Conservation (phyloP, 2,329 filamentous ascomycete genomes). For the Chalaropsis ovoidea region DNA sequence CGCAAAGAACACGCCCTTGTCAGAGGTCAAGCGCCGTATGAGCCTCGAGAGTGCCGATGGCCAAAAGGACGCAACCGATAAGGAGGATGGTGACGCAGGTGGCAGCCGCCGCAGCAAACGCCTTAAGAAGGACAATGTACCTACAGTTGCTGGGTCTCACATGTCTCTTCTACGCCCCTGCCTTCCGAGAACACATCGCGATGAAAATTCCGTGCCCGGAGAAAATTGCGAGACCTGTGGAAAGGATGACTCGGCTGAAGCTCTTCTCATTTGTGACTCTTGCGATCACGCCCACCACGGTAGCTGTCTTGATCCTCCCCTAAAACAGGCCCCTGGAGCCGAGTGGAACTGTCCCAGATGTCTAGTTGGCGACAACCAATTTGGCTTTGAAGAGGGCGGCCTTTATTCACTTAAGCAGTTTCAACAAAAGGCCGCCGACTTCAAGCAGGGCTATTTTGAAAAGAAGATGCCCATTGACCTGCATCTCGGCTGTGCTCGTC, state of each 20-base stretch:
- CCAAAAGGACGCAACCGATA: slow-evolving; percentile 41
- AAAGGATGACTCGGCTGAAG: slow-evolving; percentile 60
- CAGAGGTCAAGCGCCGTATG: slow-evolving; percentile 64
- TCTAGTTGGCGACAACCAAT: slow-evolving; percentile 90
- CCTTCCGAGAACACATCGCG: slow-evolving; percentile 54
- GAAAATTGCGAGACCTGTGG: slow-evolving; percentile 81
- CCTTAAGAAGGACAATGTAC: slow-evolving; percentile 67
- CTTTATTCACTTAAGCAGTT: slow-evolving; percentile 93
- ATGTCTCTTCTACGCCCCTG: slow-evolving; percentile 89
- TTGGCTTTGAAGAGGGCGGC: slow-evolving; percentile 93
- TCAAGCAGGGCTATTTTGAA: slow-evolving; percentile 89
- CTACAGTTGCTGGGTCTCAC: slow-evolving; percentile 88
- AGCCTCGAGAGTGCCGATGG: slow-evolving; percentile 48
- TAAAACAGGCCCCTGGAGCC: slow-evolving; percentile 64
- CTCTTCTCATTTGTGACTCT: slow-evolving; percentile 74
- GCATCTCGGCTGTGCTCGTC: slow-evolving; percentile 65
- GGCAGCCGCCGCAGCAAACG: slow-evolving; percentile 81
- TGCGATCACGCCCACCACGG: slow-evolving; percentile 85
- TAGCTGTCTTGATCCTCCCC: slow-evolving; percentile 75
- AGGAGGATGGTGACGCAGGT: slow-evolving; percentile 49
- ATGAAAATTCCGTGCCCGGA: slow-evolving; percentile 39
- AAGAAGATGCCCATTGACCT: slow-evolving; percentile 83
- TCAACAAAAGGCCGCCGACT: slow-evolving; percentile 88
- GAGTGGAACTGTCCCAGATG: slow-evolving; percentile 97
- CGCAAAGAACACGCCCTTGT: slow-evolving; percentile 52